Conservation (phyloP, 78 protist species). For the Thecamonas trahens region DNA sequence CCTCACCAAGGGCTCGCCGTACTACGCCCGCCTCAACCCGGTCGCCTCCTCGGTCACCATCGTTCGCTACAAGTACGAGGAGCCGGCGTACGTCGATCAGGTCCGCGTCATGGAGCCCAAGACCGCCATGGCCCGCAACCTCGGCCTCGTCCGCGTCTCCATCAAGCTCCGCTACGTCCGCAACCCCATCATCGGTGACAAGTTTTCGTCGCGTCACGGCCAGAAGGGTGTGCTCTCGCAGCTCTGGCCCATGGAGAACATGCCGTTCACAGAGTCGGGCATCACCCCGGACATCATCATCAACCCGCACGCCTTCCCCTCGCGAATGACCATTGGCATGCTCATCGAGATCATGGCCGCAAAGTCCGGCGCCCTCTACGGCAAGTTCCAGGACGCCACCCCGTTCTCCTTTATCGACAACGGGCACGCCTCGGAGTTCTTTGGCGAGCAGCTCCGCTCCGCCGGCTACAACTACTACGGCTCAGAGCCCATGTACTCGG, state of each 20-base stretch:
- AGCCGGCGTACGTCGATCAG: slow-evolving; percentile 5
- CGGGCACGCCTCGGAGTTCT: slow-evolving; percentile 70
- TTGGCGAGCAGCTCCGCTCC: slow-evolving; percentile 81
- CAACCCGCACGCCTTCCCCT: slow-evolving; percentile 99
- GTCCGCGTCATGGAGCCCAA: background rate
- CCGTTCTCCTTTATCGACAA: slow-evolving; percentile 79
- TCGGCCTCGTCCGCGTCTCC: background rate
- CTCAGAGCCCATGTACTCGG: slow-evolving; percentile 76
- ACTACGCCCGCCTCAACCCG: slow-evolving; percentile 17
- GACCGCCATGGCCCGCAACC: background rate
- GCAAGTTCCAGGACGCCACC: slow-evolving; percentile 81
- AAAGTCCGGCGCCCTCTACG: slow-evolving; percentile 86
- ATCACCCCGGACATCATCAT: slow-evolving; percentile 93
- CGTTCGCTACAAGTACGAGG: slow-evolving; percentile 19
- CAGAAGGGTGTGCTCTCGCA: slow-evolving; percentile 83
- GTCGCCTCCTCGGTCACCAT: background rate
- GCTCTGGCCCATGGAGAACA: slow-evolving; percentile 78
- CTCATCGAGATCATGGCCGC: slow-evolving; percentile 91
- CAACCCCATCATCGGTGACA: slow-evolving; percentile 92
- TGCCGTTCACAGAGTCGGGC: slow-evolving; percentile 98
- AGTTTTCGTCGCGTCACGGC: slow-evolving; percentile 94
- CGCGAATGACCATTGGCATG: slow-evolving; percentile 99
- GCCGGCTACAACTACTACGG: slow-evolving; percentile 93
- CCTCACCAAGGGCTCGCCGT: slow-evolving; percentile 33
- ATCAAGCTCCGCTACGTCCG: slow-evolving; percentile 41